Evolutionary conservation across 73 alveolate species (phyloP), one percentile per base, ranked within the genome.

Genomic region (Symbiodinium natans): DNA sequence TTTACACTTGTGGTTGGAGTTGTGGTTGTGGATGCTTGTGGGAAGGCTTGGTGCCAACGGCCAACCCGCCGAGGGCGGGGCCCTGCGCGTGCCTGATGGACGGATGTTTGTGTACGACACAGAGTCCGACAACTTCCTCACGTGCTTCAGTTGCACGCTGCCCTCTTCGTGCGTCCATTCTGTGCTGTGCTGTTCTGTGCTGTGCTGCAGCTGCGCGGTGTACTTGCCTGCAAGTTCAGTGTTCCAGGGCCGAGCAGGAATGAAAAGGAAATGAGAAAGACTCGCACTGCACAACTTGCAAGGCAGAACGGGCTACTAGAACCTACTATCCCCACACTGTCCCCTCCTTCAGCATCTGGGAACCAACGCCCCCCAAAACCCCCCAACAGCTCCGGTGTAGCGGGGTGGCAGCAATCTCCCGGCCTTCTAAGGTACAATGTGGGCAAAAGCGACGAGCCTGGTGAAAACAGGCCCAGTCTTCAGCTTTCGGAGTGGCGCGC

Each of bases 111-210:
- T 63, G 80, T 88, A 88, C 43, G 95, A 88, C 95, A 88, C 95
- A 23, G 95, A 88, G 36, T 88, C 95, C 31, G 95, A 88, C 71
- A 88, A 88, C 71, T 88, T 88, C 86, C 34, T 88, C 68, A 36
- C 63, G 36, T 40, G n/a, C n/a, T 41, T 54, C 85, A 83, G 40
- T 25, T 31, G 68, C 27, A 11, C 19, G 15, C 29, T 73, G 84
- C 40, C 29, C 17, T 15, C 25, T 23, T 11, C 71, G 71, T 13
- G n/a, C 23, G 71, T 52, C 5, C 71, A 52, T 23, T 52, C 71
- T 52, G n/a, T n/a, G n/a, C n/a, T n/a, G n/a, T n/a, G n/a, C n/a
- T n/a, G n/a, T n/a, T n/a, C n/a, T n/a, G n/a, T n/a, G n/a, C n/a
- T n/a, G n/a, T n/a, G n/a, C n/a, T n/a, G n/a, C n/a, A n/a, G n/a